Percentiles rank a stretch among this genome's conserved stretches.
Evolutionary conservation across 176 grass and related monocot species (phyloP).

Genomic region (Eremochloa ophiuroides): DNA sequence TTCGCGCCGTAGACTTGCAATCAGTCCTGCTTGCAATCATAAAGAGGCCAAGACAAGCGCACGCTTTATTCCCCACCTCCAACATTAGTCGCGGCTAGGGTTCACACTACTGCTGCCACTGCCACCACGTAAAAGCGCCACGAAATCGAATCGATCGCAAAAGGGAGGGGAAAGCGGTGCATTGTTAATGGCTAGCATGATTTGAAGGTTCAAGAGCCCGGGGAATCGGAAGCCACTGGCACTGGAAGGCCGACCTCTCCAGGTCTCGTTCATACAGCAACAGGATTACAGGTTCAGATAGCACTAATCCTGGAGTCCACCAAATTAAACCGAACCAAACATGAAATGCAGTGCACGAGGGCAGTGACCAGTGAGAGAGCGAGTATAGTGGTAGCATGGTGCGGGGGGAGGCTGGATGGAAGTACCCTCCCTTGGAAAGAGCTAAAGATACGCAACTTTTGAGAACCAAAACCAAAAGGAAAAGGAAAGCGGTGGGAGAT

Average conservation of each 20-base stretch:
- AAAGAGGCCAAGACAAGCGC: conserved; percentile 28
- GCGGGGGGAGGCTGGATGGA: not conserved
- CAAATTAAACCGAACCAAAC: not conserved
- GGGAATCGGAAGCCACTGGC: conserved; percentile 40
- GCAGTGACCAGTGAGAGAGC: conserved; percentile 8
- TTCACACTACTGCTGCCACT: conserved; percentile 43
- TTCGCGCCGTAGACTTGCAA: not conserved
- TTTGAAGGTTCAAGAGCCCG: conserved; percentile 30
- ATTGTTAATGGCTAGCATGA: conserved; percentile 25
- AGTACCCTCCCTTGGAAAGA: conserved; percentile 64
- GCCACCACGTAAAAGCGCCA: conserved; percentile 30
- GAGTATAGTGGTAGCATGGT: conserved; percentile 28
- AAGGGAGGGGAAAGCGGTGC: not conserved
- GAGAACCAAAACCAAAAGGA: conserved; percentile 49
- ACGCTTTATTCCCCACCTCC: conserved; percentile 41
- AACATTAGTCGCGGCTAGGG: conserved; percentile 23
- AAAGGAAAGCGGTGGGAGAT: conserved; percentile 10
- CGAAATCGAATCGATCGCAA: conserved; percentile 25
- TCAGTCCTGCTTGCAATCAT: too few relatives aligned
- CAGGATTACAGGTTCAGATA: too few relatives aligned
- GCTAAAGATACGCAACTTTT: conserved; percentile 73
- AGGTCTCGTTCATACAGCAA: conserved; percentile 47
- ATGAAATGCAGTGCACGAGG: conserved; percentile 12
- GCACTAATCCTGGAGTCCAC: not conserved
- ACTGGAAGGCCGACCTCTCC: conserved; percentile 7